Conservation (phyloP, 2,329 filamentous ascomycete species). For the Fonsecaea nubica region DNA sequence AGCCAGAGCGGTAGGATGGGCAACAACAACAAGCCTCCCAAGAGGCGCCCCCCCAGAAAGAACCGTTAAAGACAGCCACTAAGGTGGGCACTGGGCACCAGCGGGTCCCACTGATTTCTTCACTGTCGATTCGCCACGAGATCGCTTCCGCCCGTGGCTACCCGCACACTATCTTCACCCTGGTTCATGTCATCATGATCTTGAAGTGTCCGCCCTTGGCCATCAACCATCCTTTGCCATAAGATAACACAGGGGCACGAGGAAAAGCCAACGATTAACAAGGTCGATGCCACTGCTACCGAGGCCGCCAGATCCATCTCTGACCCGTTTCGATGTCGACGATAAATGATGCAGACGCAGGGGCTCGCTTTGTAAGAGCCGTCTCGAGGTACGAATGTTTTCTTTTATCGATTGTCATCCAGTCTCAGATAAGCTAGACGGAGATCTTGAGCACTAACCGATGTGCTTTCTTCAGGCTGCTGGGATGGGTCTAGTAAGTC, state of each 20-base stretch:
- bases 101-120: neutral
- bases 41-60: neutral
- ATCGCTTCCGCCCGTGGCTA: neutral
- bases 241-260: neutral
- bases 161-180: slow-evolving; percentile 2
- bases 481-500: slow-evolving; percentile 74
- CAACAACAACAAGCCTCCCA: neutral
- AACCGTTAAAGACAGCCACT: neutral
- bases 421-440: neutral
- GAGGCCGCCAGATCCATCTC: slow-evolving; percentile 2
- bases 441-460: neutral
- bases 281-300: slow-evolving; percentile 1
- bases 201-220: neutral
- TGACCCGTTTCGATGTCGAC: neutral
- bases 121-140: neutral
- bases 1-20: slow-evolving; percentile 5
- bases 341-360: slow-evolving; percentile 27
- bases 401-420: neutral
- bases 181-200: neutral
- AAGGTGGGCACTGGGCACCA: neutral
- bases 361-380: slow-evolving; percentile 45
- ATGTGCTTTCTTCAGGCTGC: slow-evolving; percentile 52
- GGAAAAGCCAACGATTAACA: neutral
- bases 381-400: slow-evolving; percentile 46
- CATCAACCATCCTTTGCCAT: neutral